Percentiles rank a stretch among this genome's conserved stretches.
Conservation (phyloP, 352 stramenopile genomes). For the Phytophthora citrophthora region DNA sequence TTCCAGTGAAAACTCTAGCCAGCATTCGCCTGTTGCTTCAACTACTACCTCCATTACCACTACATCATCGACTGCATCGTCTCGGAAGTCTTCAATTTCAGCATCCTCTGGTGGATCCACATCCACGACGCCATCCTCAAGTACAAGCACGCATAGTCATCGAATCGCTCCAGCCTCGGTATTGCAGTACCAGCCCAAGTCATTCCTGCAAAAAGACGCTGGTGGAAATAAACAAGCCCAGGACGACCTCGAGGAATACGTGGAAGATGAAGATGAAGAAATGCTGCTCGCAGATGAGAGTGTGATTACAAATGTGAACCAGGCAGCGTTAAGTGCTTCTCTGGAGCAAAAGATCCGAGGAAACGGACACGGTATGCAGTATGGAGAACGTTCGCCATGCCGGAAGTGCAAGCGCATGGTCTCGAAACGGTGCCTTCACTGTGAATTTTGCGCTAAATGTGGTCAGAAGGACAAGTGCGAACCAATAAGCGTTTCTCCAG, state of each 20-base stretch:
- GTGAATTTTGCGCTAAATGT: slow-evolving; percentile 76
- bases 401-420: slow-evolving; percentile 76
- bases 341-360: slow-evolving; percentile 75
- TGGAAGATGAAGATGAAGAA: slow-evolving; percentile 76
- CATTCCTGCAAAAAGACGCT: slow-evolving; percentile 64
- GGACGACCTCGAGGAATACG: slow-evolving; percentile 65
- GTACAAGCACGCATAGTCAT: slow-evolving; percentile 9
- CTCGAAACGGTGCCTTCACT: slow-evolving; percentile 75
- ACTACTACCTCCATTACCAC: slow-evolving; percentile 20
- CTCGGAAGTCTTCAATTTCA: slow-evolving; percentile 23
- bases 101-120: slow-evolving; percentile 12
- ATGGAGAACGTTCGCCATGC: slow-evolving; percentile 68
- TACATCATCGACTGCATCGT: slow-evolving; percentile 17
- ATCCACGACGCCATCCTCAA: slow-evolving; percentile 24
- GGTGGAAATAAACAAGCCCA: slow-evolving; percentile 37
- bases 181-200: slow-evolving; percentile 80
- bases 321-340: slow-evolving; percentile 68
- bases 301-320: slow-evolving; percentile 83
- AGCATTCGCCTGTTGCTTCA: slow-evolving; percentile 32
- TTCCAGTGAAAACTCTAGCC: slow-evolving; percentile 12
- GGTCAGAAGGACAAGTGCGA: slow-evolving; percentile 72
- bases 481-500: slow-evolving; percentile 30
- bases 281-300: slow-evolving; percentile 53
- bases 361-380: slow-evolving; percentile 79
- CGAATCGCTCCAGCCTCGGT: slow-evolving; percentile 42